A percentile compares a stretch with the other conserved stretches of the same genome.
These are phyloP conservation scores for Xylaria scruposa DNA, from an alignment of 495 filamentous ascomycete species.

Conservation along the genomic window DNA sequence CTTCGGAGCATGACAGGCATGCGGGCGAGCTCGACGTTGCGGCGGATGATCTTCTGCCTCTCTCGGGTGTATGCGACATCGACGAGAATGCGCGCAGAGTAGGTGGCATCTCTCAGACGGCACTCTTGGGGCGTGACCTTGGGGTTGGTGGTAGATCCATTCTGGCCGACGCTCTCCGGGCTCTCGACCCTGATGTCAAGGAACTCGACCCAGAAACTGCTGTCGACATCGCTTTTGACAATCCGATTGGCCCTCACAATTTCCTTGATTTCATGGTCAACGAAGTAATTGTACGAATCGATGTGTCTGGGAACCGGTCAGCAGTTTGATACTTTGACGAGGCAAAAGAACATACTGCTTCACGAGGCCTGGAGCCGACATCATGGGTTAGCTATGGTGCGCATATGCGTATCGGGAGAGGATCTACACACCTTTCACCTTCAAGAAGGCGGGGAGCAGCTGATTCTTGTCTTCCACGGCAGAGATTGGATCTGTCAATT, in stretches of 20 bases:
- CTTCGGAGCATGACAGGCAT: constrained; percentile 97
- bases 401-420: constrained; percentile 21
- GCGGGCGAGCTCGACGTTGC: constrained; percentile 79
- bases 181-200: constrained; percentile 83
- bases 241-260: constrained; percentile 88
- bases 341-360: constrained; percentile 65
- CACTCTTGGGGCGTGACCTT: constrained; percentile 92
- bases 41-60: constrained; percentile 69
- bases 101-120: constrained; percentile 92
- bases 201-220: constrained; percentile 86
- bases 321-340: constrained; percentile 3
- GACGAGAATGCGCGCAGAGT: constrained; percentile 89
- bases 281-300: constrained; percentile 97
- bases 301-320: constrained; percentile 67
- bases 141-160: constrained; percentile 61
- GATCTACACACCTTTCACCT: constrained; percentile 75
- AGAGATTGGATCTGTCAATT: constrained; percentile 88
- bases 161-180: constrained; percentile 78
- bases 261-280: constrained; percentile 93
- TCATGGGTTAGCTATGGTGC: constrained; percentile 32
- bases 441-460: constrained; percentile 91
- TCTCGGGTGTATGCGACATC: constrained; percentile 87
- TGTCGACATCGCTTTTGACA: constrained; percentile 87
- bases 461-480: constrained; percentile 97
- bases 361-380: constrained; percentile 62